phyloP scores from a whole-genome alignment of 2,329 filamentous ascomycete genomes.

The Thielaviopsis punctulata region DNA sequence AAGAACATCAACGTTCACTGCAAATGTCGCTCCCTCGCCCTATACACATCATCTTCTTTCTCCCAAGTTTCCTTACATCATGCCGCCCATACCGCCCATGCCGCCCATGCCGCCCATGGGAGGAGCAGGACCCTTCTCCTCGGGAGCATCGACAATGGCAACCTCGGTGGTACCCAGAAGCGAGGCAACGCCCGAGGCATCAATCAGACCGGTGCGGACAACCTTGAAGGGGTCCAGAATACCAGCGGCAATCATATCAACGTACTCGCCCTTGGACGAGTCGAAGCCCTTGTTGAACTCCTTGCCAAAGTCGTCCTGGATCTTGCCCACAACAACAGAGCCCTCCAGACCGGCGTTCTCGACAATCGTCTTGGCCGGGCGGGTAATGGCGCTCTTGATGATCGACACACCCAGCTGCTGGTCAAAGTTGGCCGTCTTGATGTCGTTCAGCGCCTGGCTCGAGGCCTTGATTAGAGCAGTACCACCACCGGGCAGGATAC shows the following conservation, averaged over 20 bases:
- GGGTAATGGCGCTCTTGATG: constrained; percentile 94
- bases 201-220: constrained; percentile 85
- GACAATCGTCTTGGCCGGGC: constrained; percentile 83
- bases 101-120: constrained; percentile 50
- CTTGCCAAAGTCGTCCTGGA: constrained; percentile 74
- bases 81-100: constrained; percentile 45
- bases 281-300: constrained; percentile 99
- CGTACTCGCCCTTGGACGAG: constrained; percentile 91
- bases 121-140: constrained; percentile 64
- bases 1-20: neutral
- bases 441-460: constrained; percentile 61
- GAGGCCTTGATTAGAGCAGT: constrained; percentile 96
- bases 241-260: constrained; percentile 94
- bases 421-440: constrained; percentile 93
- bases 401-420: constrained; percentile 97
- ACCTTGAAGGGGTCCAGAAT: constrained; percentile 99
- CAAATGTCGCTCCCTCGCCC: no score
- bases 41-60: neutral
- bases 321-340: constrained; percentile 92
- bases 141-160: constrained; percentile 86
- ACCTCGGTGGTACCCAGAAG: constrained; percentile 96
- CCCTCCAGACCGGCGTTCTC: constrained; percentile 96
- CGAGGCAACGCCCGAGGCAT: constrained; percentile 90
- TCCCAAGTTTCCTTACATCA: constrained; percentile 34
- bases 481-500: constrained; percentile 95